Evolutionary conservation across 495 filamentous ascomycete species (phyloP), one percentile per base, ranked within the genome.

Genomic region (Tuber melanosporum): DNA sequence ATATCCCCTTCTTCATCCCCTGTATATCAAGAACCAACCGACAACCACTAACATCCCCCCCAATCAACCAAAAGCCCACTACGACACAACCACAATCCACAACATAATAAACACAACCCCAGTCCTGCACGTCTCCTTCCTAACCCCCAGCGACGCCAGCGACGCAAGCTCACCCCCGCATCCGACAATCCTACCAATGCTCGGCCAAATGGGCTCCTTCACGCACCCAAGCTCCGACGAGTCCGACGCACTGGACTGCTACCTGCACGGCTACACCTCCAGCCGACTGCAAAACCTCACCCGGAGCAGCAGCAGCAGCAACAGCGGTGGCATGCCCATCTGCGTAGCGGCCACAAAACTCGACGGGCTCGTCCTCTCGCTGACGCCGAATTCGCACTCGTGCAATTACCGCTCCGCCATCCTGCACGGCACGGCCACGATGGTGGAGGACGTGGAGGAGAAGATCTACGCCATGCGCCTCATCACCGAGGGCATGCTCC

Each of bases 341-440:
- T 94, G 85, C 85, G 88, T 91, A 47, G 91, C 87, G 79, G 91
- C 89, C 14, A 95, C 87, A 75, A 83, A 91, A 79, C 84, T 94
- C 20, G 92, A 94, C 85, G 93, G 93, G 36, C 84, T 94, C 17
- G 89, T 95, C 47, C 87, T 96, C 22, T 87, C 92, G 12, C 87
- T 95, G 20, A 84, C 93, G 0, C 93, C 94, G 42, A 91, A 91
- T 85, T 86, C 87, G 36, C 93, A 97, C 86, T 92, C 88, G 83
- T 94, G 92, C 86, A 97, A 97, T 86, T 97, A 95, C 86, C 93
- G 93, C 81, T 93, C 91, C 66, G 94, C 92, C 10, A 85, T 92
- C 22, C 86, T 96, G 42, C 92, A 94, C 82, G 94, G 94, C 8
- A 89, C 90, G 82, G 94, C 92, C 19, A 85, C 80, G 1, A 81